Percentiles rank a stretch among this genome's conserved stretches.
Conservation (phyloP, 768 basidiomycete species). For the Hericium erinaceus region DNA sequence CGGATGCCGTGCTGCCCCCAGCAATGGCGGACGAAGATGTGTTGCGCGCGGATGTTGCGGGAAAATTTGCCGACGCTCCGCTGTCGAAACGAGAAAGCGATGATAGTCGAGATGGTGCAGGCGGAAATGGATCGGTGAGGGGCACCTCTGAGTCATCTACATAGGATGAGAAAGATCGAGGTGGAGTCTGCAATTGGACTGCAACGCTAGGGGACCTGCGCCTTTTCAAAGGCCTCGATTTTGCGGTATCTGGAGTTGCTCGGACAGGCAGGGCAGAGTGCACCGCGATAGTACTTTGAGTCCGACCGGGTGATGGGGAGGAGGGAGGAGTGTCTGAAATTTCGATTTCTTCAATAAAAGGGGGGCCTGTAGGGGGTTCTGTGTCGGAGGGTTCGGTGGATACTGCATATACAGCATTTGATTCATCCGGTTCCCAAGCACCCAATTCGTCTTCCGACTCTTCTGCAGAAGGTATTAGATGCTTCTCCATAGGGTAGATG, state of each 20-base stretch:
- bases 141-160: too few species aligned
- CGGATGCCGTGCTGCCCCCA: too few species aligned
- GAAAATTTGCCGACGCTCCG: too few species aligned
- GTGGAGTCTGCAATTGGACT: constrained; percentile 9
- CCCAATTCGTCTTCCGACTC: constrained; percentile 38
- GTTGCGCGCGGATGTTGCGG: too few species aligned
- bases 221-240: background rate
- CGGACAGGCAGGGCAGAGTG: too few species aligned
- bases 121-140: background rate
- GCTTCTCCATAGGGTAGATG: too few species aligned
- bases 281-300: too few species aligned
- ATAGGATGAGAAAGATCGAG: constrained; percentile 5
- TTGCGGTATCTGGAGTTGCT: too few species aligned
- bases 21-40: too few species aligned
- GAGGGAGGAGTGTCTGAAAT: constrained; percentile 23
- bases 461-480: background rate
- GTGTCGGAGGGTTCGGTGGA: background rate
- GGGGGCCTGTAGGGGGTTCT: background rate
- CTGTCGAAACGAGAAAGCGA: too few species aligned
- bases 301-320: background rate
- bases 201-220: background rate
- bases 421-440: constrained; percentile 33
- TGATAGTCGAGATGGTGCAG: background rate
- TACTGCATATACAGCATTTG: constrained; percentile 28
- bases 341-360: constrained; percentile 17